Percentiles rank a stretch among this genome's conserved stretches.
phyloP scores from a whole-genome alignment of 2,329 filamentous ascomycete genomes.

The Neofusicoccum sp. region DNA sequence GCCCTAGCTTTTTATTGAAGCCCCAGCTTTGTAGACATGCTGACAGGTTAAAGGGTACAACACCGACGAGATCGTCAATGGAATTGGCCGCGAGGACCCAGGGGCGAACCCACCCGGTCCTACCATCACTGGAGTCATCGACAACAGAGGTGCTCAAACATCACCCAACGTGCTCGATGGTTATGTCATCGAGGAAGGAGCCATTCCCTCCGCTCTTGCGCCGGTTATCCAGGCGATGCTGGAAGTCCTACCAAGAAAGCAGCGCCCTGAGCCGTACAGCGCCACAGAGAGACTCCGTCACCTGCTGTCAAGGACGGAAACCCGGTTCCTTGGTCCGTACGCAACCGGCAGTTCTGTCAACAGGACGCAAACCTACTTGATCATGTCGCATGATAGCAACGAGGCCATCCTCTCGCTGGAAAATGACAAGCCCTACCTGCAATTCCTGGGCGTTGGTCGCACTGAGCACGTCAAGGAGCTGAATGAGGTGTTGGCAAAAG shows the following conservation, averaged over 20 bases:
- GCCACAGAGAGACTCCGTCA: slow-evolving; percentile 47
- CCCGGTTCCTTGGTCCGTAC: slow-evolving; percentile 60
- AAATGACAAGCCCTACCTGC: slow-evolving; percentile 59
- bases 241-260: slow-evolving; percentile 52
- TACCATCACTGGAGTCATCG: slow-evolving; percentile 63
- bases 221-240: slow-evolving; percentile 58
- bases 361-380: slow-evolving; percentile 62
- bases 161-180: slow-evolving; percentile 53
- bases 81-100: slow-evolving; percentile 52
- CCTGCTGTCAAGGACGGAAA: slow-evolving; percentile 50
- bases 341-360: slow-evolving; percentile 55
- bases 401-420: slow-evolving; percentile 60
- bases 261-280: slow-evolving; percentile 39
- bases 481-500: slow-evolving; percentile 52
- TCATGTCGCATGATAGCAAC: slow-evolving; percentile 66
- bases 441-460: slow-evolving; percentile 59
- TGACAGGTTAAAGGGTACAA: slow-evolving; percentile 49
- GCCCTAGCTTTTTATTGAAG: too few relatives aligned
- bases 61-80: slow-evolving; percentile 56
- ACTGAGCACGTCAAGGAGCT: slow-evolving; percentile 56
- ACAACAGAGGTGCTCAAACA: slow-evolving; percentile 52
- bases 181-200: slow-evolving; percentile 64
- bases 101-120: slow-evolving; percentile 58
- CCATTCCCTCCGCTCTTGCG: slow-evolving; percentile 57
- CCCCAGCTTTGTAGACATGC: too few relatives aligned